Conservation (phyloP, 257 asterid genomes). For the Solanum raphanifolium region DNA sequence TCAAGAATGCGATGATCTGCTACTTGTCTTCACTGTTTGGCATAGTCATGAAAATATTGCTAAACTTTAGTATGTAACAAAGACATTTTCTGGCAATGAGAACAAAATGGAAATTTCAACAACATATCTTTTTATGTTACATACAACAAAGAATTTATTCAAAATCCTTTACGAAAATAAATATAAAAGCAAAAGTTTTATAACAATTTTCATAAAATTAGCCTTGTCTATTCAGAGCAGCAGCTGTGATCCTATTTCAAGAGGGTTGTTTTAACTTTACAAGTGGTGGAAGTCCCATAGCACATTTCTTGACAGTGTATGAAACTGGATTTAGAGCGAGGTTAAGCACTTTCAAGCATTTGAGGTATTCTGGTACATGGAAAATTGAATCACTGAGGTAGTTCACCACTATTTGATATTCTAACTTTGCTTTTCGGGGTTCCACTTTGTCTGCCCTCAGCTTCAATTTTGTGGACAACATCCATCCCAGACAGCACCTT, state of each 20-base stretch:
- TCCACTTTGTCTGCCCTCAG: slow-evolving; percentile 56
- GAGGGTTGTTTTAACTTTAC: neutral
- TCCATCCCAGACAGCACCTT: slow-evolving; percentile 90
- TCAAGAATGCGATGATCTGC: too few species aligned
- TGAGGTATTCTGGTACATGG: neutral
- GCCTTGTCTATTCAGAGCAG: neutral
- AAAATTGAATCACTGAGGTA: slow-evolving; percentile 23
- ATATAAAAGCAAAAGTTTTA: neutral
- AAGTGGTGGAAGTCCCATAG: neutral
- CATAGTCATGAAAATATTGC: too few species aligned
- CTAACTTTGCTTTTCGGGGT: slow-evolving; percentile 44
- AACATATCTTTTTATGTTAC: neutral
- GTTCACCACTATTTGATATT: slow-evolving; percentile 64
- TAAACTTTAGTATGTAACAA: neutral
- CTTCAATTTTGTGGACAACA: slow-evolving; percentile 60
- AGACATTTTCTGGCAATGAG: neutral
- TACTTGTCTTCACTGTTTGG: too few species aligned
- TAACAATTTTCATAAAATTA: neutral
- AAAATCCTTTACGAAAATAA: neutral
- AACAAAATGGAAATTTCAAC: neutral
- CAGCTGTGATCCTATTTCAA: neutral
- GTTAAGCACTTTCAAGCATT: neutral
- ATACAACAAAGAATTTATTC: neutral
- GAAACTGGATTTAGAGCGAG: neutral
- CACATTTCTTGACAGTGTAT: neutral